Evolutionary conservation across 2,329 filamentous ascomycete genomes (phyloP).

Genomic region (Diplodia corticola): DNA sequence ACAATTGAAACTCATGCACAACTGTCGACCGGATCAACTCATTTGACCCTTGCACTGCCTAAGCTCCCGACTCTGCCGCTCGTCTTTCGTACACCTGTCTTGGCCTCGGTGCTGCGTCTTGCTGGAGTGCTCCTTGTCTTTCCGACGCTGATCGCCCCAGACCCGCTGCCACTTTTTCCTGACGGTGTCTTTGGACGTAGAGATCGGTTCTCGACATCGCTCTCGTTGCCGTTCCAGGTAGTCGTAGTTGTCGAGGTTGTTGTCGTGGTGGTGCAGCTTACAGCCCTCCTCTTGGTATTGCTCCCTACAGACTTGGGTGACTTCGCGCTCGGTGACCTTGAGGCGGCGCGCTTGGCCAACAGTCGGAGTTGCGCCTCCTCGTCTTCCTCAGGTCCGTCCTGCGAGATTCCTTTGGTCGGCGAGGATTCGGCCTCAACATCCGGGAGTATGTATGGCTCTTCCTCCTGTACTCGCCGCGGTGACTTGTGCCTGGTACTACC

Average conservation of each 20-base stretch:
- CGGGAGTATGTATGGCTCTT: constrained; percentile 50
- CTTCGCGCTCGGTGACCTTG: constrained; percentile 57
- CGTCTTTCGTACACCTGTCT: constrained; percentile 52
- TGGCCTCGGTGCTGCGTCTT: constrained; percentile 50
- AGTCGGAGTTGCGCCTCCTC: constrained; percentile 80
- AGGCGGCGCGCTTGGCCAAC: constrained; percentile 62
- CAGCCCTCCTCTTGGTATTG: constrained; percentile 65
- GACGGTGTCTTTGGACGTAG: constrained; percentile 48
- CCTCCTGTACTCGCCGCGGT: constrained; percentile 38
- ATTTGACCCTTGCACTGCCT: constrained; percentile 31
- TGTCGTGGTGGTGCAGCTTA: constrained; percentile 73
- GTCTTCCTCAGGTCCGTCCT: constrained; percentile 65
- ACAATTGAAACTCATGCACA: constrained; percentile 7
- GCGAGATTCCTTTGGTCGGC: constrained; percentile 52
- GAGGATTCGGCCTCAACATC: constrained; percentile 60
- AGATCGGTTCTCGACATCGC: constrained; percentile 48
- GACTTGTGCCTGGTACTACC: constrained; percentile 32
- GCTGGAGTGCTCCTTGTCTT: constrained; percentile 48
- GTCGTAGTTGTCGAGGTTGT: constrained; percentile 57
- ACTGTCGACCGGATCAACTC: constrained; percentile 16
- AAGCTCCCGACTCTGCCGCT: constrained; percentile 53
- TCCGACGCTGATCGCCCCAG: constrained; percentile 46
- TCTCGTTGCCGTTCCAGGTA: constrained; percentile 44
- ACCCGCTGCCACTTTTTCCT: constrained; percentile 40
- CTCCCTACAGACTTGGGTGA: constrained; percentile 31